A percentile compares a stretch with the other conserved stretches of the same genome.
Conservation (phyloP, 1,284 basidiomycete species). For the Rhodotorula glutinis region DNA sequence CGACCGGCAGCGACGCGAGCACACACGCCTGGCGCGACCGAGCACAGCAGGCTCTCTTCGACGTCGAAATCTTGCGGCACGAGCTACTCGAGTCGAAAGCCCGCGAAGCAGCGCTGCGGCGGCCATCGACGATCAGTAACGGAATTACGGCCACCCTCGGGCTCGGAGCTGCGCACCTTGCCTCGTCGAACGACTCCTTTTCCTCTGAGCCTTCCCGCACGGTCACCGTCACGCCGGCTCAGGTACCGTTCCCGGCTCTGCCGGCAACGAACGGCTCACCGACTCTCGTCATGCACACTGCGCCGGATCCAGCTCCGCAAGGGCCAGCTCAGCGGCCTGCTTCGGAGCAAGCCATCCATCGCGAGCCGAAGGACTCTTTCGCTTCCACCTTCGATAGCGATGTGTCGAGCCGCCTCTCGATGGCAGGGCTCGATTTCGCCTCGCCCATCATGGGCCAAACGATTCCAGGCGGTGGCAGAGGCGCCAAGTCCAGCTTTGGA, state of each 20-base stretch:
- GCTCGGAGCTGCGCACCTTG: not conserved
- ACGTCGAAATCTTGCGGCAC: conserved; percentile 2
- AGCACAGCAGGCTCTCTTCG: not conserved
- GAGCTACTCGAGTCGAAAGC: not conserved
- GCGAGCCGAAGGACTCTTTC: conserved; percentile 5
- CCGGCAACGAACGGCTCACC: not conserved
- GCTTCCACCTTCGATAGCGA: not conserved
- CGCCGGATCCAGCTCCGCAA: not conserved
- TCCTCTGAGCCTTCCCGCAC: not conserved
- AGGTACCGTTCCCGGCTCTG: not conserved
- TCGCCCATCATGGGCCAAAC: conserved; percentile 10
- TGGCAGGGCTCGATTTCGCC: not conserved
- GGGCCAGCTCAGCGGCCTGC: too few species aligned
- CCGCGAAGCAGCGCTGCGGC: not conserved
- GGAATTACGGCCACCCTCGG: too few species aligned
- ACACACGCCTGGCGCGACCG: not conserved
- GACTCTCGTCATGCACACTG: too few species aligned
- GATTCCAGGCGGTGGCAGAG: not conserved
- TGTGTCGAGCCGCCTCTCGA: not conserved
- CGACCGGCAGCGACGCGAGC: conserved; percentile 18
- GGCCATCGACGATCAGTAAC: too few species aligned
- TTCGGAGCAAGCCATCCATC: not conserved
- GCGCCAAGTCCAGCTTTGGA: not conserved
- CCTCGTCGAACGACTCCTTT: too few species aligned
- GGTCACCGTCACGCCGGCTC: not conserved